Percentiles rank a stretch among this genome's conserved stretches.
Evolutionary conservation across 1,284 basidiomycete species (phyloP).

Genomic region (Schizophyllum amplum): DNA sequence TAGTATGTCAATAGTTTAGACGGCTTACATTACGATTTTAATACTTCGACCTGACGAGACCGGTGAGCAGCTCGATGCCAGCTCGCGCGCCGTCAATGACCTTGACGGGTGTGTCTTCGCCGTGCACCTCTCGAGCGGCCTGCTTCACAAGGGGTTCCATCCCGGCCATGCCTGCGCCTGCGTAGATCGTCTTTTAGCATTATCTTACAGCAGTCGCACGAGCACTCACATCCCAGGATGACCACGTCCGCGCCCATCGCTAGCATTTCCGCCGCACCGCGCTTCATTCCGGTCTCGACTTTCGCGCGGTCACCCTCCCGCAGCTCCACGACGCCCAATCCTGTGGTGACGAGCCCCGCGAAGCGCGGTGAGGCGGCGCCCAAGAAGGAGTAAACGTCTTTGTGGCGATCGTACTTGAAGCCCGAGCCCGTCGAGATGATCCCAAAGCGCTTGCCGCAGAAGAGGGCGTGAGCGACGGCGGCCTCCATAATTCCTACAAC

Average conservation of each 20-base stretch:
- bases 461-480: constrained; percentile 23
- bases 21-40: neutral
- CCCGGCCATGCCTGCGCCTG: constrained; percentile 23
- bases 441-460: constrained; percentile 25
- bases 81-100: constrained; percentile 30
- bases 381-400: constrained; percentile 24
- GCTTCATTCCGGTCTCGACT: constrained; percentile 21
- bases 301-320: constrained; percentile 21
- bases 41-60: constrained; percentile 18
- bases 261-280: constrained; percentile 19
- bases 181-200: neutral
- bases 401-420: constrained; percentile 24
- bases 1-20: too few relatives aligned
- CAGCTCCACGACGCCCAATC: constrained; percentile 25
- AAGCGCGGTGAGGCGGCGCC: constrained; percentile 24
- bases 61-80: constrained; percentile 25
- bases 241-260: constrained; percentile 25
- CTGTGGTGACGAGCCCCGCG: constrained; percentile 23
- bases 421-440: constrained; percentile 28
- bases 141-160: constrained; percentile 25
- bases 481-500: constrained; percentile 26
- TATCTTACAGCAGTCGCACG: neutral
- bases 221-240: constrained; percentile 26
- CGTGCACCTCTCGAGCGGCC: constrained; percentile 16
- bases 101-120: constrained; percentile 12